These are phyloP conservation scores for Zalaria obscura DNA, from an alignment of 2,329 filamentous ascomycete genomes.

Conservation along the genomic window DNA sequence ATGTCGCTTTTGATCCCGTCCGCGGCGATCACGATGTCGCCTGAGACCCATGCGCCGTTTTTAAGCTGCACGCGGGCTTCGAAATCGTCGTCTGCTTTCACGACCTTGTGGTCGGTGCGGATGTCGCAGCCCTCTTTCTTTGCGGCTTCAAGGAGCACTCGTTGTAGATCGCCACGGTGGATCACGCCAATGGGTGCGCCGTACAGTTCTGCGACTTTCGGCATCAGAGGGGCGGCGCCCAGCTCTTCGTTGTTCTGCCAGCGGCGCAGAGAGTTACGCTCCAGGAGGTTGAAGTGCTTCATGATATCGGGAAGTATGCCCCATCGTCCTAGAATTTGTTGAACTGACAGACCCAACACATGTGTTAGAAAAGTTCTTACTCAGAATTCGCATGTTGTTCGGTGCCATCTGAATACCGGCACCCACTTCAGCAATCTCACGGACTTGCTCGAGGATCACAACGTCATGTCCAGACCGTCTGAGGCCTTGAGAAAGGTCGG, in stretches of 20 bases:
- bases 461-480: slow-evolving; percentile 31
- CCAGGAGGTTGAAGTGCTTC: slow-evolving; percentile 24
- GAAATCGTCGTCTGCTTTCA: slow-evolving; percentile 7
- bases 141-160: slow-evolving; percentile 29
- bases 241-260: slow-evolving; percentile 7
- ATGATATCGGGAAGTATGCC: slow-evolving; percentile 28
- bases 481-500: slow-evolving; percentile 12
- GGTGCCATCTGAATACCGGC: slow-evolving; percentile 37
- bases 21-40: slow-evolving; percentile 37
- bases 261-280: slow-evolving; percentile 5
- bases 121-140: slow-evolving; percentile 25
- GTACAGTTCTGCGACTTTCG: slow-evolving; percentile 4
- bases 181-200: slow-evolving; percentile 37
- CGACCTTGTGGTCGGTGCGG: slow-evolving; percentile 18
- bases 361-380: no score
- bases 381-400: slow-evolving; percentile 27
- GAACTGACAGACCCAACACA: no score
- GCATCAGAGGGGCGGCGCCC: slow-evolving; percentile 7
- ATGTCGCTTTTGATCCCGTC: slow-evolving; percentile 40
- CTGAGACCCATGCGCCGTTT: slow-evolving; percentile 18
- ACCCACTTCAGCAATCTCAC: slow-evolving; percentile 31
- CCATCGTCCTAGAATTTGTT: slow-evolving; percentile 24
- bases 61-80: slow-evolving; percentile 7
- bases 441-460: slow-evolving; percentile 30
- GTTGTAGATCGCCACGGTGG: slow-evolving; percentile 37